Conservation (phyloP, 2,329 filamentous ascomycete genomes). For the Phialemoniopsis sp. region DNA sequence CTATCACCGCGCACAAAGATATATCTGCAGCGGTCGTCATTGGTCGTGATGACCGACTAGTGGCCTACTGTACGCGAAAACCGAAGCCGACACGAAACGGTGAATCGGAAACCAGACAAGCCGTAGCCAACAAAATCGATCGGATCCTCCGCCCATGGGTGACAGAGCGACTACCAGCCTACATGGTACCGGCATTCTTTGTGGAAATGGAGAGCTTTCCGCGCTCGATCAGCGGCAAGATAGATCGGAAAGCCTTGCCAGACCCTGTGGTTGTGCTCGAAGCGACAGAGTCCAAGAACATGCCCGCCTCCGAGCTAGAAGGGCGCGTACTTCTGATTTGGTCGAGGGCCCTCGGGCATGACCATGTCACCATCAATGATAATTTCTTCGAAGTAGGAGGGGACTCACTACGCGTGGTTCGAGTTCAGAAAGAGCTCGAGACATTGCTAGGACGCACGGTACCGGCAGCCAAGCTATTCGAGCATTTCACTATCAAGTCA, state of each 20-base stretch:
- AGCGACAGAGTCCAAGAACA: slow-evolving; percentile 1
- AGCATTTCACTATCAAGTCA: slow-evolving; percentile 20
- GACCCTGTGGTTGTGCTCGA: slow-evolving; percentile 10
- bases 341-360: slow-evolving; percentile 17
- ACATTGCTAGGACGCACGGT: slow-evolving; percentile 13
- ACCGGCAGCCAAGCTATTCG: slow-evolving; percentile 16
- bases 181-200: slow-evolving; percentile 22
- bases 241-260: slow-evolving; percentile 20
- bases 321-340: slow-evolving; percentile 15
- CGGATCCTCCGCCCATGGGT: slow-evolving; percentile 18
- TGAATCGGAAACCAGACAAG: too few species aligned
- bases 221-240: slow-evolving; percentile 16
- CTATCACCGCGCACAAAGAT: slow-evolving; percentile 11
- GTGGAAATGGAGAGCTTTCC: slow-evolving; percentile 18
- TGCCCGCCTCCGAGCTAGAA: slow-evolving; percentile 11
- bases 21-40: slow-evolving; percentile 19
- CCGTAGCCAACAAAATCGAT: too few species aligned
- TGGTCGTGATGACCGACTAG: slow-evolving; percentile 17
- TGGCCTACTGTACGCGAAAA: slow-evolving; percentile 19
- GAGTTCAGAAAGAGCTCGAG: slow-evolving; percentile 19
- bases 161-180: slow-evolving; percentile 14
- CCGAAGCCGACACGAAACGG: neutral
- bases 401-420: slow-evolving; percentile 17
- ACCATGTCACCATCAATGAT: slow-evolving; percentile 14
- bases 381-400: slow-evolving; percentile 23